Evolutionary conservation across 345 rosid species (phyloP), one percentile per base, ranked within the genome.

Genomic region (Eucalyptus regnans): DNA sequence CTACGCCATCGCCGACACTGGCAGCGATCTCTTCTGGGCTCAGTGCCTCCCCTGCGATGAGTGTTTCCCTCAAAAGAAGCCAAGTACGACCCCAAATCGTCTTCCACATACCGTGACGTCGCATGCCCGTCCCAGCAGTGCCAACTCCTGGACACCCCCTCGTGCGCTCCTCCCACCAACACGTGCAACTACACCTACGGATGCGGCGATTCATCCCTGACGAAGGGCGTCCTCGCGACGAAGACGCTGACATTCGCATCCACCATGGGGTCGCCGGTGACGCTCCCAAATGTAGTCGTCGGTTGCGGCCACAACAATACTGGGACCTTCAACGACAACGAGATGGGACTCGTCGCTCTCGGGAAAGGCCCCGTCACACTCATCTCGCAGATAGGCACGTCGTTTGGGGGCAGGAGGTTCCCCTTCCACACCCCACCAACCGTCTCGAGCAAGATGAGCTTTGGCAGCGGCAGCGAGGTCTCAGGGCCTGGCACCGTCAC

Each of bases 271-370:
- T 86, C 91, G 7, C 92, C 93, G 2, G 92, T 92, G 7, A 27
- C 89, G 44, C 29, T 95, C 8, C 93, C 92, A 1, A 91, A 89
- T 3, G 90, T 92, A 0, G 66, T 92, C 9, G 88, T 95, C 13
- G 98, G 96, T 7, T 96, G 96, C 68, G 96, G 97, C 8, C 92
- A 90, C 76, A 51, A 91, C 86, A 94, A 92, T 51, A 54, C n/a
- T 12, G 93, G 62, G 2, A 95, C 95, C 29, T 94, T 96, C 80
- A 66, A 79, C 22, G 87, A 66, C 25, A 87, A 91, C 29, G 92
- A 93, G 11, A 91, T 96, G 0, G 97, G 99, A 2, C 90, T 96
- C 51, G 68, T 94, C 5, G 97, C 97, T 48, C 95, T 95, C 6
- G 98, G 97, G 13, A 94, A 94, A 1, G 97, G 99, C 2, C 23